Evolutionary conservation across 441 rosid genomes (phyloP).

Genomic region (Jatropha multifida): DNA sequence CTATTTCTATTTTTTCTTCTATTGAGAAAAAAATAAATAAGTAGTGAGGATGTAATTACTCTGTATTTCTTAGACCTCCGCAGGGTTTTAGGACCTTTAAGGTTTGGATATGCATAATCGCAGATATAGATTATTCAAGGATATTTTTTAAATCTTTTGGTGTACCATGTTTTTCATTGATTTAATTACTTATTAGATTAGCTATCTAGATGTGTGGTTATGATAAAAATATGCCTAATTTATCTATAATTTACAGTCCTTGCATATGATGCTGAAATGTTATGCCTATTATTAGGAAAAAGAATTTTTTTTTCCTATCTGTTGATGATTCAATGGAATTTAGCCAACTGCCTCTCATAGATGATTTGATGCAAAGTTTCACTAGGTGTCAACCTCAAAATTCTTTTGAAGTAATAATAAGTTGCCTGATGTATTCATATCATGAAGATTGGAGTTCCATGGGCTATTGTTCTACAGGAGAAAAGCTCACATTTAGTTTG

Average conservation of each 20-base stretch:
- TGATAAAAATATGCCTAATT: not conserved
- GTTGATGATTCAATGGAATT: no score
- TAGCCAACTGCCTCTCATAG: not conserved
- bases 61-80: not conserved
- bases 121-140: not conserved
- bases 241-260: not conserved
- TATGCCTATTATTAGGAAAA: not conserved
- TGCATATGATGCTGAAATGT: not conserved
- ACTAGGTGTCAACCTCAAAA: not conserved
- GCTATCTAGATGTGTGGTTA: not conserved
- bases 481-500: conserved; percentile 11
- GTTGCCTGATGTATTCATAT: conserved; percentile 4
- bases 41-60: not conserved
- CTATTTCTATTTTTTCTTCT: not conserved
- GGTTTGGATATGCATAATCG: not conserved
- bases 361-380: not conserved
- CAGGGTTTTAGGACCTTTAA: not conserved
- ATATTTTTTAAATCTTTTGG: not conserved
- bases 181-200: not conserved
- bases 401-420: not conserved
- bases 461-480: conserved; percentile 1
- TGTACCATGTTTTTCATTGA: not conserved
- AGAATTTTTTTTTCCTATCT: not conserved
- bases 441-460: conserved; percentile 9
- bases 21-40: not conserved